Percentiles rank a stretch among this genome's conserved stretches.
These are phyloP conservation scores for Hibiscus tridactylites DNA, from an alignment of 345 rosid genomes.

Conservation along the genomic window DNA sequence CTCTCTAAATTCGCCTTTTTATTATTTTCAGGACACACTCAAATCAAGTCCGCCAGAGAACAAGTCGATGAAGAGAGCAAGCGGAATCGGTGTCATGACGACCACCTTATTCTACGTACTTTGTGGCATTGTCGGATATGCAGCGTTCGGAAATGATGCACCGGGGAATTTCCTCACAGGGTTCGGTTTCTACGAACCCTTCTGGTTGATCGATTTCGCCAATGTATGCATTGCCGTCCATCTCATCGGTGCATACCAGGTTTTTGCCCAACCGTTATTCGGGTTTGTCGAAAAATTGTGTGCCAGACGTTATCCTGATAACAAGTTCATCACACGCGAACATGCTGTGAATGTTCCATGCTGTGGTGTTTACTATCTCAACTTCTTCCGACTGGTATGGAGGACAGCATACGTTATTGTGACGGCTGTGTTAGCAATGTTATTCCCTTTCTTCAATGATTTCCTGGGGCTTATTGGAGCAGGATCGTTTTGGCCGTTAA, in stretches of 20 bases:
- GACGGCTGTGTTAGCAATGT: conserved; percentile 63
- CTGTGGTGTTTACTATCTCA: conserved; percentile 38
- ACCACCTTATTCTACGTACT: conserved; percentile 67
- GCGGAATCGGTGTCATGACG: conserved; percentile 36
- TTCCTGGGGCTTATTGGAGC: conserved; percentile 79
- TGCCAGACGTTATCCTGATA: conserved; percentile 47
- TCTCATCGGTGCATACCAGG: conserved; percentile 87
- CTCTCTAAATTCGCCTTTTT: neutral
- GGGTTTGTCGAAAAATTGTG: conserved; percentile 45
- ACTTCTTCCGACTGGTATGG: conserved; percentile 63
- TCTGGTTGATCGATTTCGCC: conserved; percentile 75
- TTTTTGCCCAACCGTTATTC: conserved; percentile 68
- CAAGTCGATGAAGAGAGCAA: conserved; percentile 64
- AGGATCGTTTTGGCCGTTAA: conserved; percentile 69
- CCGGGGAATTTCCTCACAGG: conserved; percentile 90
- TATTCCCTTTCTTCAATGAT: conserved; percentile 84
- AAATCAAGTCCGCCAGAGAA: conserved; percentile 61
- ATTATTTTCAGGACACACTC: conserved; percentile 38
- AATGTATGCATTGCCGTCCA: conserved; percentile 77
- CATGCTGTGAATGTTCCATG: conserved; percentile 30
- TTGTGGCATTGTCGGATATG: conserved; percentile 78
- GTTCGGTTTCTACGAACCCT: conserved; percentile 83
- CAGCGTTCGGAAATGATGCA: conserved; percentile 76
- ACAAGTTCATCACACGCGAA: conserved; percentile 47
- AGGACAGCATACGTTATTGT: conserved; percentile 56